phyloP scores from a whole-genome alignment of 2,329 filamentous ascomycete genomes.

The Beauveria australis region DNA sequence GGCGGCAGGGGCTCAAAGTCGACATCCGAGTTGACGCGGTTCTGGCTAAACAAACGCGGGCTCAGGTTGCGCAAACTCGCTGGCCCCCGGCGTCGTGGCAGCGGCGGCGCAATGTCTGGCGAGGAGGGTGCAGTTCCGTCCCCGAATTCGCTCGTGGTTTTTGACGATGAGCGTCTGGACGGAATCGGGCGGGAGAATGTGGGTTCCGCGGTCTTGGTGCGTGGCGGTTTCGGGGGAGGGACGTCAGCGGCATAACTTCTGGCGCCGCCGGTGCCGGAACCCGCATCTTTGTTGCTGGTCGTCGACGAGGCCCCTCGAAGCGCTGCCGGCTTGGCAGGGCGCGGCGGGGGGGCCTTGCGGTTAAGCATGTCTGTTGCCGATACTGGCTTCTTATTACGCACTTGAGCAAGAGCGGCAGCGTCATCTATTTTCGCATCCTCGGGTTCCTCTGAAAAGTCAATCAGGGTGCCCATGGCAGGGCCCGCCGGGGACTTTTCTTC shows the following conservation, averaged over 20 bases:
- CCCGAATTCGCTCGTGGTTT: slow-evolving; percentile 12
- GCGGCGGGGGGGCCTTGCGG: slow-evolving; percentile 37
- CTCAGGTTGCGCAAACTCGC: slow-evolving; percentile 24
- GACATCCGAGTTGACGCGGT: slow-evolving; percentile 31
- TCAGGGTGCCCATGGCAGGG: slow-evolving; percentile 47
- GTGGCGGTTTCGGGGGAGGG: slow-evolving; percentile 11
- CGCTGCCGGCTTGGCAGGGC: slow-evolving; percentile 49
- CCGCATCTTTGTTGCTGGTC: slow-evolving; percentile 17
- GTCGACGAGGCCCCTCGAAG: slow-evolving; percentile 38
- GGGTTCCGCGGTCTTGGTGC: slow-evolving; percentile 7
- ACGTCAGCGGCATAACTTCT: neutral
- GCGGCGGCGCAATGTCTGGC: slow-evolving; percentile 32
- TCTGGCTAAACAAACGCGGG: slow-evolving; percentile 22
- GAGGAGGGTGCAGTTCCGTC: slow-evolving; percentile 9
- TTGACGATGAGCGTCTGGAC: slow-evolving; percentile 6
- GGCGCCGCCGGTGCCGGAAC: neutral
- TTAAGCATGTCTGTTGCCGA: slow-evolving; percentile 24
- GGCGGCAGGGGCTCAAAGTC: slow-evolving; percentile 34
- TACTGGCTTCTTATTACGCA: slow-evolving; percentile 18
- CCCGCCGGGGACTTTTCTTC: slow-evolving; percentile 23
- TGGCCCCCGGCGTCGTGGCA: slow-evolving; percentile 36
- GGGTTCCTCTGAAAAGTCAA: slow-evolving; percentile 51
- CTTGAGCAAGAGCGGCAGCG: slow-evolving; percentile 23
- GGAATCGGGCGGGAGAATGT: neutral
- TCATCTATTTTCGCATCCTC: slow-evolving; percentile 28